Base-by-base conservation (phyloP, 495 filamentous ascomycete species). In the Lichenothelia convexa region DNA sequence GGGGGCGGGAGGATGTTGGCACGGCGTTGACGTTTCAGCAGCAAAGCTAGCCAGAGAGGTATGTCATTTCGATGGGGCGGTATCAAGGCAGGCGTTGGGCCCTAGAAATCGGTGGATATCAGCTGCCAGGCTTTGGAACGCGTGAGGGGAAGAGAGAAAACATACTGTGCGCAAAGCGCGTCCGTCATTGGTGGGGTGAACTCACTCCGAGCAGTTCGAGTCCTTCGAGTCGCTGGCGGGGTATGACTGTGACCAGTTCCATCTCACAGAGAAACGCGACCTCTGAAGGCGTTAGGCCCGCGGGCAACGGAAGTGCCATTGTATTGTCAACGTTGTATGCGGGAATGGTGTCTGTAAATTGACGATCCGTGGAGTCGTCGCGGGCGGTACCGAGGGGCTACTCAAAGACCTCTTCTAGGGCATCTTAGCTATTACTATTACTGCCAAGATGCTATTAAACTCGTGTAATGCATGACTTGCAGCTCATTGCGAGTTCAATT, bases 181-280 rank as follows among this genome's bases (percentile, higher is more conserved):
- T n/a, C 22, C 29, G 37, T 17, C 6, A 20, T 32, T n/a, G 32
- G 31, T 36, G 33, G 29, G 38, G 40, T 45, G 32, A 43, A 70
- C 75, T 62, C 61, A 97, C 87, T 39, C 75, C 72, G 30, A 97
- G 71, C 35, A 97, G 65, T 43, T 80, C 62, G 29, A 94, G 75
- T 35, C 71, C 73, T 43, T 94, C 85, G 32, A 95, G 71, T 37
- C 78, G 71, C 54, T 94, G 86, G 21, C 89, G 82, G 36, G 89
- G 89, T 27, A 95, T 70, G 8, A 97, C 70, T 1, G 86, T 93
- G 31, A 97, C 79, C 48, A 78, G 68, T 58, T 93, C 84, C 81
- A 93, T 93, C 60, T 97, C 89, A 56, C 86, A 91, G 31, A 94
- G 68, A 56, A 95, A 97, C 48, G 84, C 80, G 30, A 93, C 77